Evolutionary conservation across 75 land plant genomes (phyloP).

Genomic region (Selaginella tamariscina): DNA sequence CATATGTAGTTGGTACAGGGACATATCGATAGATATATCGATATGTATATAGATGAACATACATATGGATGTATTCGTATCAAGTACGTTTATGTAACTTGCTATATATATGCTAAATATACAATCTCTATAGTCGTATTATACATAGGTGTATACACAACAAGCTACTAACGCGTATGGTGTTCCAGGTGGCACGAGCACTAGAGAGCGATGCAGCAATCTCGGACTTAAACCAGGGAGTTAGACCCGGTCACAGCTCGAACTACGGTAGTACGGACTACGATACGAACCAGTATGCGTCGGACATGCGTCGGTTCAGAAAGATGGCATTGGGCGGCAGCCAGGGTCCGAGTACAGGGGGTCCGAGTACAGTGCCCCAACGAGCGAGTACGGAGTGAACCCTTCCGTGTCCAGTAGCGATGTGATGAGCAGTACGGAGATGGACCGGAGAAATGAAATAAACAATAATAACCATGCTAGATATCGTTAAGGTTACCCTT

Average conservation of each 20-base stretch:
- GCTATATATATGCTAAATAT: no score
- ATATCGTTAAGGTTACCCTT: no score
- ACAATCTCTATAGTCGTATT: no score
- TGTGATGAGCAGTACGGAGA: neutral
- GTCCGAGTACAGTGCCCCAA: neutral
- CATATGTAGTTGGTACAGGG: no score
- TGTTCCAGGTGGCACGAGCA: constrained; percentile 55
- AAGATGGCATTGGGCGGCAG: constrained; percentile 24
- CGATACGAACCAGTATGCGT: constrained; percentile 49
- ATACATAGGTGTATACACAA: no score
- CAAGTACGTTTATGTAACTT: no score
- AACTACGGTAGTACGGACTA: constrained; percentile 48
- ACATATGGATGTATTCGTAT: no score
- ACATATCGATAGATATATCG: no score
- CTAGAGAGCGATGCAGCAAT: constrained; percentile 41
- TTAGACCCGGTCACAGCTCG: constrained; percentile 62
- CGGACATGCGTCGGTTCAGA: constrained; percentile 49
- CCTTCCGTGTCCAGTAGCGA: neutral
- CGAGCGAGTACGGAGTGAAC: neutral
- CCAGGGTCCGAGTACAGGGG: neutral
- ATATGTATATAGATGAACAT: no score
- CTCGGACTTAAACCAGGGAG: constrained; percentile 50
- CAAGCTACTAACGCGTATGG: neutral
- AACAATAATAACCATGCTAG: no score
- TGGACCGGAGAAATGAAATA: no score